These are phyloP conservation scores for Eleusine indica DNA, from an alignment of 176 grass and related monocot genomes.

Conservation along the genomic window DNA sequence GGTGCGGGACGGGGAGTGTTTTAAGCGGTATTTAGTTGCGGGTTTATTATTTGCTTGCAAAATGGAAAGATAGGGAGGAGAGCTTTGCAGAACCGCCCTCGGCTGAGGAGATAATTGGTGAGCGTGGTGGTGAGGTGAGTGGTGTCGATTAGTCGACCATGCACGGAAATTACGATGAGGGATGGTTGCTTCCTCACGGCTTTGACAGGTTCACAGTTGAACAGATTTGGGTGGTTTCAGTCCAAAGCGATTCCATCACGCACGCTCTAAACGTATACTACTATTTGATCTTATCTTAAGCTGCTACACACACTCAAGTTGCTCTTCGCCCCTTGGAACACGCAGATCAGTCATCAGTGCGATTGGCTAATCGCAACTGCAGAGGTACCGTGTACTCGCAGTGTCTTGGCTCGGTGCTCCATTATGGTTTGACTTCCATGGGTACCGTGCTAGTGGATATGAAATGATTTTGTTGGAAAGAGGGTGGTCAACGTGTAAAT, in stretches of 20 bases:
- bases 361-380: too few species aligned
- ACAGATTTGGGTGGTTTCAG: not conserved
- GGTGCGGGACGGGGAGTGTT: slow-evolving; percentile 20
- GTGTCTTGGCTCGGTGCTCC: not conserved
- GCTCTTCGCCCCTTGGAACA: too few species aligned
- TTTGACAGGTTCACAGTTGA: not conserved
- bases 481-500: not conserved
- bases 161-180: not conserved
- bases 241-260: slow-evolving; percentile 19
- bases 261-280: too few species aligned
- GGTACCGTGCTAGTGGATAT: not conserved
- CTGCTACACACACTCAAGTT: too few species aligned
- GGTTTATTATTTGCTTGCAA: not conserved
- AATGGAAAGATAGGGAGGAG: not conserved
- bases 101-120: not conserved
- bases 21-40: slow-evolving; percentile 13
- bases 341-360: too few species aligned
- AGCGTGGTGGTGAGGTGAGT: not conserved
- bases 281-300: too few species aligned
- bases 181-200: not conserved
- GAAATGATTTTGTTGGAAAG: not conserved
- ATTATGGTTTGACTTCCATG: not conserved
- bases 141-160: too few species aligned
- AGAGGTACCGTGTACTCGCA: too few species aligned
- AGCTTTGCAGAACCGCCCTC: not conserved